Conservation (phyloP, 805 yeast species). For the Yarrowia keelungensis region DNA sequence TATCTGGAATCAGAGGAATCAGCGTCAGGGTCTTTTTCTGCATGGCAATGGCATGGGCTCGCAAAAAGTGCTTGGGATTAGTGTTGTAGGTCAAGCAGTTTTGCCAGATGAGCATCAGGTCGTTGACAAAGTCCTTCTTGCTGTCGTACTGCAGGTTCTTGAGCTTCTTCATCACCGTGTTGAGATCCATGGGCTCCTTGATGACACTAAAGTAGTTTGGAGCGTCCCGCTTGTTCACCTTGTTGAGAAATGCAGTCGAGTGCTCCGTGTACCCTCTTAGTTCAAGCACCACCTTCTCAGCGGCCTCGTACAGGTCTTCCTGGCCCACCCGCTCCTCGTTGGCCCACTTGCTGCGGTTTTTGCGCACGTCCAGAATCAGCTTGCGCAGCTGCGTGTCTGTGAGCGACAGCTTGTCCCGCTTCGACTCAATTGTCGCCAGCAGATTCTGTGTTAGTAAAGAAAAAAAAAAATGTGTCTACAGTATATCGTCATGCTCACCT, state of each 20-base stretch:
- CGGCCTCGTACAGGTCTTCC: slow-evolving; percentile 96
- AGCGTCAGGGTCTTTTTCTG: slow-evolving; percentile 81
- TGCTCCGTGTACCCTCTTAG: slow-evolving; percentile 93
- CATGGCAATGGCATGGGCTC: slow-evolving; percentile 96
- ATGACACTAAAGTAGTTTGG: slow-evolving; percentile 93
- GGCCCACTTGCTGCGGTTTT: slow-evolving; percentile 97
- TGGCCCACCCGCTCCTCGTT: slow-evolving; percentile 95
- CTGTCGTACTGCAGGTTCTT: slow-evolving; percentile 81
- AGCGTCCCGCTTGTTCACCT: slow-evolving; percentile 97
- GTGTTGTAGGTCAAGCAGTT: slow-evolving; percentile 93
- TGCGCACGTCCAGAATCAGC: slow-evolving; percentile 88
- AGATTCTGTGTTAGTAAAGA: slow-evolving; percentile 56
- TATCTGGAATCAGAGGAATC: slow-evolving; percentile 88
- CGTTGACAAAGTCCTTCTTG: slow-evolving; percentile 92
- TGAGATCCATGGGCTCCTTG: slow-evolving; percentile 94
- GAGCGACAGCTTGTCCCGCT: slow-evolving; percentile 72
- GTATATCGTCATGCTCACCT: slow-evolving; percentile 45
- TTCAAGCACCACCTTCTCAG: slow-evolving; percentile 92
- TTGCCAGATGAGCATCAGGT: slow-evolving; percentile 92
- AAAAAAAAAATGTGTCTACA: too few species aligned
- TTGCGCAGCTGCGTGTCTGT: slow-evolving; percentile 85
- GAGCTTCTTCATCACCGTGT: slow-evolving; percentile 89
- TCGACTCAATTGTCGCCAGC: slow-evolving; percentile 75
- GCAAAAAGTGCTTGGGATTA: slow-evolving; percentile 88
- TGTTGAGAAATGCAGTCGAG: slow-evolving; percentile 92